Conservation (phyloP, 2,329 filamentous ascomycete species). For the Fusarium buharicum region DNA sequence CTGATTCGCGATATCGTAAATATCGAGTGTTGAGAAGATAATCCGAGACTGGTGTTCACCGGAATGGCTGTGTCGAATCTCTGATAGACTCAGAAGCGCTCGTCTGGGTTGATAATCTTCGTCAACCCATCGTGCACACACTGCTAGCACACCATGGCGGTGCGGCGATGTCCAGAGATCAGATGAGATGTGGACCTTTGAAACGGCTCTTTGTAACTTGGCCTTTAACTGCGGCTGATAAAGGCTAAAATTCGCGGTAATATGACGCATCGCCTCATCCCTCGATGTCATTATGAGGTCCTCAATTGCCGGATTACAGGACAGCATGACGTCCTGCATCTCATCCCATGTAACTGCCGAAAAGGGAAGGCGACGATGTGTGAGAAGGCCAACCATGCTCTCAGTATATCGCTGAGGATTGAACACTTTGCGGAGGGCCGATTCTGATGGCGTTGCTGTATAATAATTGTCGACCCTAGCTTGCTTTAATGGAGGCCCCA, state of each 20-base stretch:
- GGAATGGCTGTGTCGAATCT: not conserved
- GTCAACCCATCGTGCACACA: not conserved
- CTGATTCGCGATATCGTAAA: not conserved
- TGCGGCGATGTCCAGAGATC: not conserved
- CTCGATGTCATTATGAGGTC: too few relatives aligned
- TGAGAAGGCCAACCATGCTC: conserved; percentile 1
- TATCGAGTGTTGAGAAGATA: not conserved
- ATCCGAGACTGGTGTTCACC: not conserved
- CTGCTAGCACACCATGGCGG: not conserved
- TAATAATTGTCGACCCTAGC: conserved; percentile 5
- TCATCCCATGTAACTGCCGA: conserved; percentile 5
- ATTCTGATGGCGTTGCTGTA: conserved; percentile 8
- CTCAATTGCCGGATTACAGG: too few relatives aligned
- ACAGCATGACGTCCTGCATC: not conserved
- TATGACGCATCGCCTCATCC: too few relatives aligned
- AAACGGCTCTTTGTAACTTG: not conserved
- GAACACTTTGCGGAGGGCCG: conserved; percentile 1
- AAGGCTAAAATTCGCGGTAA: too few relatives aligned
- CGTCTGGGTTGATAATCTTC: not conserved
- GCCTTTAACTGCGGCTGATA: not conserved
- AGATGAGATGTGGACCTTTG: not conserved
- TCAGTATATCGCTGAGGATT: conserved; percentile 1
- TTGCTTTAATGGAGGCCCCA: conserved; percentile 1
- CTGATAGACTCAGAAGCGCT: not conserved
- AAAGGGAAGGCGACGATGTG: not conserved